Evolutionary conservation across 1,284 basidiomycete genomes (phyloP), one percentile per base, ranked within the genome.

Genomic region (Cutaneotrichosporon daszewskae): DNA sequence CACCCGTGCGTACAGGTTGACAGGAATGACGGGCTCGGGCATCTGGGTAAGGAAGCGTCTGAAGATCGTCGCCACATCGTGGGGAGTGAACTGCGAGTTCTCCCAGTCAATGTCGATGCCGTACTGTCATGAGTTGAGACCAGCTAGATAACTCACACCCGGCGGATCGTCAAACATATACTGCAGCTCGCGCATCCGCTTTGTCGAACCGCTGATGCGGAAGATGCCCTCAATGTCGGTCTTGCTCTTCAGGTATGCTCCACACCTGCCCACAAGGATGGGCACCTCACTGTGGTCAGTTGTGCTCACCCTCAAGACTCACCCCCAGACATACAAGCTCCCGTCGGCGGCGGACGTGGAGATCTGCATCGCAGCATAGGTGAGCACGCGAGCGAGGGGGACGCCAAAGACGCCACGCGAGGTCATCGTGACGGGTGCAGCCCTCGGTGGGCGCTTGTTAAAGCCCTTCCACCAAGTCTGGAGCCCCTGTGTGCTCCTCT

Each of bases 41-140:
- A 97, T 89, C 64, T 87, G 85, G 6, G 92, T 97, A 48, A 98
- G 81, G 72, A 91, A 98, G 72, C 94, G 77, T 47, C 94, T 79
- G 64, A 98, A 87, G 40, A 98, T 89, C 58, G 87, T 94, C 16
- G 94, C 94, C 37, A 95, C 90, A 66, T 98, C 94, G 69, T 98
- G 94, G 3, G 91, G 81, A 25, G 85, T 95, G 71, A 85, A 97
- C 17, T 78, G 77, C 57, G 87, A 81, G 45, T 78, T 74, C 61
- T 81, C 82, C 91, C 92, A 97, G 58, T 94, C 85, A 25, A 98
- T 75, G 46, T 83, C 80, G 68, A 94, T 94, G 51, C 94, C 95
- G 62, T 90, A 97, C 86, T 91, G 58, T 19, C n/a, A 31, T 9
- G 14, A 9, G 28, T 31, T n/a, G n/a, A n/a, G n/a, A n/a, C n/a